Evolutionary conservation across 257 asterid species (phyloP).

Genomic region (Nicotiana sylvestris): DNA sequence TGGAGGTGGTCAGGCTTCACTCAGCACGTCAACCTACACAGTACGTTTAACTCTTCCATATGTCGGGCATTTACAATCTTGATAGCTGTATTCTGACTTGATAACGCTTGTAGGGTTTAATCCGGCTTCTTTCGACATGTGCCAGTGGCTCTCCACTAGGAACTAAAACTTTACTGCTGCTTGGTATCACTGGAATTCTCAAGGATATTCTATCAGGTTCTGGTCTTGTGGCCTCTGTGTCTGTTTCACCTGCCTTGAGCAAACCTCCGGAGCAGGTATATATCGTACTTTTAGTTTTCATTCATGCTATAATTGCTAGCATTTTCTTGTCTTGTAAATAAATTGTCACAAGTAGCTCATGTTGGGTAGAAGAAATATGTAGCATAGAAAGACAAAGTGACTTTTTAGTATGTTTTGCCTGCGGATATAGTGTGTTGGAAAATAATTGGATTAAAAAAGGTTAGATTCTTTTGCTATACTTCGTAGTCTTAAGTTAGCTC

Average conservation of each 20-base stretch:
- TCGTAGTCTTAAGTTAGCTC: neutral
- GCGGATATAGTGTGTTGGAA: neutral
- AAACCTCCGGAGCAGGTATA: conserved; percentile 96
- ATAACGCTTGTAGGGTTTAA: conserved; percentile 67
- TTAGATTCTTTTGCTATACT: neutral
- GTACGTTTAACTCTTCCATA: conserved; percentile 32
- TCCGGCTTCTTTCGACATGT: conserved; percentile 86
- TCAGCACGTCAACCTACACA: conserved; percentile 89
- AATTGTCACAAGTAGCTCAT: neutral
- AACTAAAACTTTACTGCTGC: conserved; percentile 75
- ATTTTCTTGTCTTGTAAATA: neutral
- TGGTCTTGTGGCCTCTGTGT: conserved; percentile 68
- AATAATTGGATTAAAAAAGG: neutral
- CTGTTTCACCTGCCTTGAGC: conserved; percentile 88
- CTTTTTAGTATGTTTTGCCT: neutral
- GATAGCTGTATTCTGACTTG: conserved; percentile 26
- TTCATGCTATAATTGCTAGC: neutral
- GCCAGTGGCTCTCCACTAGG: conserved; percentile 94
- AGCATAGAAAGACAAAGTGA: neutral
- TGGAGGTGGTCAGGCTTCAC: conserved; percentile 94
- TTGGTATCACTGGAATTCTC: conserved; percentile 91
- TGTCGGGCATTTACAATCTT: neutral
- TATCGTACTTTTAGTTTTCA: neutral
- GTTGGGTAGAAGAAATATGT: neutral
- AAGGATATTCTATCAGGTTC: conserved; percentile 92